These are phyloP conservation scores for Trypanosoma avium DNA, from an alignment of 208 protist genomes.

Conservation along the genomic window DNA sequence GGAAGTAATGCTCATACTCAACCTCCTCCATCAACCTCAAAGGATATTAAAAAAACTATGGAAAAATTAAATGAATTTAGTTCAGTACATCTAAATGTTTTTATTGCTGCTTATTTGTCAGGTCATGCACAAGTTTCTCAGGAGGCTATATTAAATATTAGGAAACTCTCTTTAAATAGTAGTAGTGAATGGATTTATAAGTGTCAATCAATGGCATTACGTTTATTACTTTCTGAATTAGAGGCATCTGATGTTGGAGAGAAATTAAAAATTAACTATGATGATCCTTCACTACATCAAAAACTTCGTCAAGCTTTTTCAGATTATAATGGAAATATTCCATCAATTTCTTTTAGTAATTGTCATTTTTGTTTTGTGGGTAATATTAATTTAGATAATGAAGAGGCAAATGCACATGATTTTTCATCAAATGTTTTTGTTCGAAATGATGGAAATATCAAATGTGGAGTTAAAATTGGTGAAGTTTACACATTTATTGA, in stretches of 20 bases:
- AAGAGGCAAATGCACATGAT: constrained; percentile 1
- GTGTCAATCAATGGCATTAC: constrained; percentile 74
- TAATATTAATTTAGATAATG: constrained; percentile 17
- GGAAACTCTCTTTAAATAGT: constrained; percentile 53
- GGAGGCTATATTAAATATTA: constrained; percentile 47
- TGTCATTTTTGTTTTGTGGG: constrained; percentile 67
- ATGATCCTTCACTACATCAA: constrained; percentile 58
- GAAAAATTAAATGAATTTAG: constrained; percentile 54
- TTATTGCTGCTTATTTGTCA: constrained; percentile 79
- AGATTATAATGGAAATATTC: constrained; percentile 45
- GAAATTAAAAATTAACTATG: constrained; percentile 47
- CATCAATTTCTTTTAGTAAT: constrained; percentile 47
- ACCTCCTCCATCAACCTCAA: constrained; percentile 42
- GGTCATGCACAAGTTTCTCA: constrained; percentile 50
- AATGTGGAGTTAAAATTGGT: constrained; percentile 46
- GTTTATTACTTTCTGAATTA: constrained; percentile 60
- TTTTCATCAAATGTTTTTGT: constrained; percentile 51
- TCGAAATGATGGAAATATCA: constrained; percentile 55
- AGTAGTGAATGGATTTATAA: constrained; percentile 58
- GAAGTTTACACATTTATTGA: constrained; percentile 79
- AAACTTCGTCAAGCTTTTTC: constrained; percentile 68
- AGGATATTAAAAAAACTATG: constrained; percentile 70
- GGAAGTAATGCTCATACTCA: constrained; percentile 70
- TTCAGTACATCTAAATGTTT: constrained; percentile 65
- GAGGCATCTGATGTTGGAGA: constrained; percentile 46